Percentiles rank a stretch among this genome's conserved stretches.
Conservation (phyloP, 805 yeast species). For the Lipomyces chichibuensis region DNA sequence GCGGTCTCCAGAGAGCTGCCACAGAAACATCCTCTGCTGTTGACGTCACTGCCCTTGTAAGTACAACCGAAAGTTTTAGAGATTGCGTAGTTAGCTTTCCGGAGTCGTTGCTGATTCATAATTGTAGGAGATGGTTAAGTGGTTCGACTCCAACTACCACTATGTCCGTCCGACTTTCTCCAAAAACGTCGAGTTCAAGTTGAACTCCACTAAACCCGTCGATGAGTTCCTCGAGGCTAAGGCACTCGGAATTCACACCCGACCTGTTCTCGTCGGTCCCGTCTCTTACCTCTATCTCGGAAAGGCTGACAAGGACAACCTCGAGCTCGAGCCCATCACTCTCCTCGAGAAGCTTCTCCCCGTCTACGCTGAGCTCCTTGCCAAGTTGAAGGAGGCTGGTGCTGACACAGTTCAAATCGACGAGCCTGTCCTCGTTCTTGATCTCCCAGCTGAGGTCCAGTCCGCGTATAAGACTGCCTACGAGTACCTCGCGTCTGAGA, state of each 20-base stretch:
- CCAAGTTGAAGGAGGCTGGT: conserved; percentile 90
- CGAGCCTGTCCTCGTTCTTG: conserved; percentile 95
- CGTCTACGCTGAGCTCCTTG: conserved; percentile 84
- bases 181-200: conserved; percentile 91
- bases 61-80: conserved; percentile 7
- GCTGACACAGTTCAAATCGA: conserved; percentile 94
- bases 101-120: not conserved
- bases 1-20: conserved; percentile 98
- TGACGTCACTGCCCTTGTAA: conserved; percentile 88
- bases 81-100: not conserved
- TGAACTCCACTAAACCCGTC: conserved; percentile 94
- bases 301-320: conserved; percentile 97
- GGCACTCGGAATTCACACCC: conserved; percentile 91
- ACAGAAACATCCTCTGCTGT: conserved; percentile 85
- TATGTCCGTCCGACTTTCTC: conserved; percentile 99
- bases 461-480: conserved; percentile 88
- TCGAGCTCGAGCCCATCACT: conserved; percentile 90
- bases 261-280: conserved; percentile 97
- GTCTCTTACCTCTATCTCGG: conserved; percentile 93
- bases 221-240: conserved; percentile 98
- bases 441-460: conserved; percentile 81
- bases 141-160: conserved; percentile 99
- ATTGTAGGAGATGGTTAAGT: conserved; percentile 87
- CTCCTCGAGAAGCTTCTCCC: conserved; percentile 89
- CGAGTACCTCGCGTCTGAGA: conserved; percentile 68